A percentile compares a stretch with the other conserved stretches of the same genome.
Conservation (phyloP, 2,329 filamentous ascomycete genomes). For the Fusarium tjaetaba region DNA sequence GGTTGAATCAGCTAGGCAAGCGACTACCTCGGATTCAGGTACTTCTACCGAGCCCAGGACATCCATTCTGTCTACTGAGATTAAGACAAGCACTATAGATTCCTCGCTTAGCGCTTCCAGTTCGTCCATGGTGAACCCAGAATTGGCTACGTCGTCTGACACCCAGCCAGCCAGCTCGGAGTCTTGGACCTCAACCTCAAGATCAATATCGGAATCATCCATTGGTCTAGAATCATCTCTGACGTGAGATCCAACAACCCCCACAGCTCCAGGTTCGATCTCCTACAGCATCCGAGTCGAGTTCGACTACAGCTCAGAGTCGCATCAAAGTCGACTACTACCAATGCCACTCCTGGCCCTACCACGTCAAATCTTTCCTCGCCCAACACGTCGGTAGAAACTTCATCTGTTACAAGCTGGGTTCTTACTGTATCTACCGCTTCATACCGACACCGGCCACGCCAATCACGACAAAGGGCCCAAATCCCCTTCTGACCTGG, state of each 20-base stretch:
- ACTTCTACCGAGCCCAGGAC: not conserved
- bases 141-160: too few relatives aligned
- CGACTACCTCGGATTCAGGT: not conserved
- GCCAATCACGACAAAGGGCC: not conserved
- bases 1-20: not conserved
- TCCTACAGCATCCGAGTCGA: not conserved
- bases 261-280: not conserved
- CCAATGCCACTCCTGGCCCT: too few relatives aligned
- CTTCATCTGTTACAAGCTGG: not conserved
- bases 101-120: too few relatives aligned
- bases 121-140: not conserved
- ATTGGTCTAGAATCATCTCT: not conserved
- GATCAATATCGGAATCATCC: not conserved
- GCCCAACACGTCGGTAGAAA: accelerated
- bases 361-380: not conserved
- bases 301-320: not conserved
- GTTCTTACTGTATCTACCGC: not conserved
- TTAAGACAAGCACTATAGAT: accelerated
- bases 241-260: not conserved
- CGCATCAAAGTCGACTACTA: not conserved
- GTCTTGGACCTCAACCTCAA: not conserved
- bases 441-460: not conserved
- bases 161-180: not conserved
- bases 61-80: not conserved
- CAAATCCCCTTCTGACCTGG: not conserved